A percentile compares a stretch with the other conserved stretches of the same genome.
Evolutionary conservation across 176 grass and related monocot species (phyloP).

Genomic region (Neostapfia colusana): DNA sequence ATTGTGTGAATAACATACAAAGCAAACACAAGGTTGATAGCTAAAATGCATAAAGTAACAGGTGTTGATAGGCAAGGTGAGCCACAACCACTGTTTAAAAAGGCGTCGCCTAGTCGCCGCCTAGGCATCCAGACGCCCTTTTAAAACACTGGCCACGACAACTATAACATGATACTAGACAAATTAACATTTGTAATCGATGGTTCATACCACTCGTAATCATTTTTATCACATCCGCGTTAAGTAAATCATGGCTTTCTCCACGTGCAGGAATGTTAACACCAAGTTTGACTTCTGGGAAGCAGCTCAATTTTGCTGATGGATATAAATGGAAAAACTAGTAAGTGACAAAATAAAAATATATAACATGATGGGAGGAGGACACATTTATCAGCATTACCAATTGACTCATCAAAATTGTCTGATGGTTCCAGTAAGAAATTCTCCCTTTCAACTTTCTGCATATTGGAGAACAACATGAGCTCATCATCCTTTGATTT

Average conservation of each 20-base stretch:
- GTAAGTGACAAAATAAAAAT: conserved; percentile 29
- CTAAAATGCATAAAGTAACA: conserved; percentile 32
- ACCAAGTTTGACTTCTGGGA: conserved; percentile 68
- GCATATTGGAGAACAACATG: conserved; percentile 69
- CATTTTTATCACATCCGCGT: conserved; percentile 81
- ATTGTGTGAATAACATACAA: conserved; percentile 16
- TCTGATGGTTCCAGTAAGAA: conserved; percentile 81
- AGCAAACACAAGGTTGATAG: background rate
- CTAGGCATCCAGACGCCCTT: too few species aligned
- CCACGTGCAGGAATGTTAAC: conserved; percentile 59
- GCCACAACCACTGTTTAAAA: too few species aligned
- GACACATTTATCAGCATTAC: conserved; percentile 48
- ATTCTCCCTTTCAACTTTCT: conserved; percentile 72
- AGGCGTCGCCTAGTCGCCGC: too few species aligned
- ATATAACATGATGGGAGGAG: conserved; percentile 26
- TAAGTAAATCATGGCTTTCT: conserved; percentile 77
- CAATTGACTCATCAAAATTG: conserved; percentile 81
- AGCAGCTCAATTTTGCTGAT: conserved; percentile 80
- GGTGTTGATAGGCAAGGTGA: conserved; percentile 27
- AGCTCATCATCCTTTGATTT: conserved; percentile 88
- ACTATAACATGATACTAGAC: conserved; percentile 6
- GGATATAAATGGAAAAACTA: background rate
- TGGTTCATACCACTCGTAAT: conserved; percentile 85
- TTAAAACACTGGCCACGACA: too few species aligned
- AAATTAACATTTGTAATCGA: conserved; percentile 28